A percentile compares a stretch with the other conserved stretches of the same genome.
Conservation (phyloP, 2,329 filamentous ascomycete genomes). For the Helicocarpus griseus region DNA sequence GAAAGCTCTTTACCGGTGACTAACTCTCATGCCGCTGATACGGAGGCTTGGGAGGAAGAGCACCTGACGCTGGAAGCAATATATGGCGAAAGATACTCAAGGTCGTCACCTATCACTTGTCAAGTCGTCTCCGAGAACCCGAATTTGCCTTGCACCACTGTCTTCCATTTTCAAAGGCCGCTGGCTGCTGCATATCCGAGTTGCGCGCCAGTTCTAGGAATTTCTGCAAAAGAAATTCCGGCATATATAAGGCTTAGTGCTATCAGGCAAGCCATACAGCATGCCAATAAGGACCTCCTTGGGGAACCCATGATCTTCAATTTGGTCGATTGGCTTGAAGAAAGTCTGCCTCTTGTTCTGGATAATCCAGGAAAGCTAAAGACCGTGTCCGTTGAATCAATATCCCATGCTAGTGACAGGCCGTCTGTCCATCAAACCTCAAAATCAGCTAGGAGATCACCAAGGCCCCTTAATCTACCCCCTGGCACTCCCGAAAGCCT, state of each 20-base stretch:
- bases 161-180: constrained; percentile 60
- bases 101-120: constrained; percentile 54
- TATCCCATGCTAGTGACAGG: constrained; percentile 50
- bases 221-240: constrained; percentile 60
- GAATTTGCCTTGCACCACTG: constrained; percentile 36
- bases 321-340: constrained; percentile 83
- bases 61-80: constrained; percentile 75
- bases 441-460: constrained; percentile 30
- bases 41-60: constrained; percentile 74
- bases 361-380: constrained; percentile 73
- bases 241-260: constrained; percentile 91
- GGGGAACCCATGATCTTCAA: constrained; percentile 90
- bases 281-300: constrained; percentile 59
- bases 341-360: constrained; percentile 71
- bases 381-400: constrained; percentile 72
- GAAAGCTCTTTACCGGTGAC: constrained; percentile 20
- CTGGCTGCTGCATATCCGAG: constrained; percentile 57
- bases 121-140: constrained; percentile 55
- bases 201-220: constrained; percentile 56
- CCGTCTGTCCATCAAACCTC: constrained; percentile 4
- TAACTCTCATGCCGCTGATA: constrained; percentile 23
- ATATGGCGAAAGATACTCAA: constrained; percentile 63
- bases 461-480: constrained; percentile 55
- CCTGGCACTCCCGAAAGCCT: constrained; percentile 49
- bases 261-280: constrained; percentile 62